phyloP scores from a whole-genome alignment of 352 stramenopile species.

The Phytophthora vignae region DNA sequence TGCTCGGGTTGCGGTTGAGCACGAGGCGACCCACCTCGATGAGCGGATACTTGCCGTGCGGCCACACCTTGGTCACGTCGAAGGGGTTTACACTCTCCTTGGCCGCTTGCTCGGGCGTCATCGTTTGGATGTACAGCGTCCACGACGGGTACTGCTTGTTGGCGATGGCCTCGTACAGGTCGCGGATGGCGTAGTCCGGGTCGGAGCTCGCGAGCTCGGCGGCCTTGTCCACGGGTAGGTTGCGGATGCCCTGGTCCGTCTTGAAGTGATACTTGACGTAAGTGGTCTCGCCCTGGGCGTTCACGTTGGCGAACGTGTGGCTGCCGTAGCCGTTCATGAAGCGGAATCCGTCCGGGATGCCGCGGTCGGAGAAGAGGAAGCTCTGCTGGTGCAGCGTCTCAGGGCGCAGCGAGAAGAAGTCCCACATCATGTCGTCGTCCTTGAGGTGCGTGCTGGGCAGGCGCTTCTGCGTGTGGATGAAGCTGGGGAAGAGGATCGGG shows the following conservation, averaged over 20 bases:
- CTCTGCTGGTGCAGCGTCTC: constrained; percentile 92
- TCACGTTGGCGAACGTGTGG: constrained; percentile 94
- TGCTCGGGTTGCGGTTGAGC: constrained; percentile 92
- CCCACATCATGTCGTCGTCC: constrained; percentile 91
- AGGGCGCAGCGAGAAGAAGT: constrained; percentile 93
- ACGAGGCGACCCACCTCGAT: constrained; percentile 88
- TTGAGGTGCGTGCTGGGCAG: constrained; percentile 90
- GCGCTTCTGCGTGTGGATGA: constrained; percentile 95
- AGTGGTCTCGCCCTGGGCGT: constrained; percentile 68
- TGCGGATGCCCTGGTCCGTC: constrained; percentile 91
- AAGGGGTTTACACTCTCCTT: constrained; percentile 87
- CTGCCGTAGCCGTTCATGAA: constrained; percentile 94
- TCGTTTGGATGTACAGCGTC: constrained; percentile 94
- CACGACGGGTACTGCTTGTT: constrained; percentile 84
- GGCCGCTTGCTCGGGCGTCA: constrained; percentile 81
- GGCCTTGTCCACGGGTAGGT: constrained; percentile 87
- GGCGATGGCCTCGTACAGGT: constrained; percentile 93
- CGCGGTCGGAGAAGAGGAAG: constrained; percentile 91
- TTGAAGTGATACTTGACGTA: constrained; percentile 97
- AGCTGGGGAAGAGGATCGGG: constrained; percentile 92
- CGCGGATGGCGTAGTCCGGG: constrained; percentile 90
- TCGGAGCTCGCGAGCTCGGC: constrained; percentile 69
- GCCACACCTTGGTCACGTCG: constrained; percentile 94
- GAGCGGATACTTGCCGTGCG: constrained; percentile 89
- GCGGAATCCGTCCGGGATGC: constrained; percentile 88